phyloP scores from a whole-genome alignment of 2,329 filamentous ascomycete genomes.

The Raffaelea arxii region DNA sequence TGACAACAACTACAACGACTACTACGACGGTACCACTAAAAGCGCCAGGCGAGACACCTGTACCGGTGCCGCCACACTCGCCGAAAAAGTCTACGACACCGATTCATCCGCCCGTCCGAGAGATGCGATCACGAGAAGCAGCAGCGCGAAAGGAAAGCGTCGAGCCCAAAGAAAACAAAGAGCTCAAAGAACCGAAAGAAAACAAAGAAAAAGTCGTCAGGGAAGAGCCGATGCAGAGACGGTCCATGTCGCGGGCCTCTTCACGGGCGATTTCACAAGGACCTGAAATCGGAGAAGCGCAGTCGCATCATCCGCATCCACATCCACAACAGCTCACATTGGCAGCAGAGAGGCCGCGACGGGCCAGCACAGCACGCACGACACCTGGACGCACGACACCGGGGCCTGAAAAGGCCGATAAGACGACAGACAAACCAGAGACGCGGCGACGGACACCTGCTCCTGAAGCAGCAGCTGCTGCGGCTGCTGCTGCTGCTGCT shows the following conservation, averaged over 20 bases:
- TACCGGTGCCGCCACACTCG: slow-evolving; percentile 19
- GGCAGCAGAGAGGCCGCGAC: slow-evolving; percentile 43
- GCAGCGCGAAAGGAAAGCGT: slow-evolving; percentile 11
- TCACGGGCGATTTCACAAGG: no score
- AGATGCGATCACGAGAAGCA: slow-evolving; percentile 22
- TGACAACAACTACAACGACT: slow-evolving; percentile 10
- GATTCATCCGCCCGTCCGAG: slow-evolving; percentile 22
- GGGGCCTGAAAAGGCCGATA: slow-evolving; percentile 16
- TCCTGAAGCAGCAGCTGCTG: slow-evolving; percentile 11
- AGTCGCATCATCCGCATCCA: slow-evolving; percentile 1
- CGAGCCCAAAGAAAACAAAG: neutral
- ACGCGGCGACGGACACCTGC: no score
- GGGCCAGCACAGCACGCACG: slow-evolving; percentile 47
- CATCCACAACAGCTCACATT: slow-evolving; percentile 21
- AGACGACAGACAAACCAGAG: slow-evolving; percentile 43
- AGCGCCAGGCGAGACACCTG: slow-evolving; percentile 20
- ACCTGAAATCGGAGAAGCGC: no score
- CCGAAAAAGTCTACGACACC: slow-evolving; percentile 23
- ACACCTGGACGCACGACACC: slow-evolving; percentile 43
- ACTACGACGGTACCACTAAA: slow-evolving; percentile 18
- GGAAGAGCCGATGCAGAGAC: no score
- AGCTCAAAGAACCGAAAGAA: no score
- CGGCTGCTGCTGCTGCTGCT: slow-evolving; percentile 45
- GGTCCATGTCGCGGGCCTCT: no score
- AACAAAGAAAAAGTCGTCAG: no score